These are phyloP conservation scores for Axilococcus clingmanii DNA, from an alignment of 139 green algal genomes.

Conservation along the genomic window DNA sequence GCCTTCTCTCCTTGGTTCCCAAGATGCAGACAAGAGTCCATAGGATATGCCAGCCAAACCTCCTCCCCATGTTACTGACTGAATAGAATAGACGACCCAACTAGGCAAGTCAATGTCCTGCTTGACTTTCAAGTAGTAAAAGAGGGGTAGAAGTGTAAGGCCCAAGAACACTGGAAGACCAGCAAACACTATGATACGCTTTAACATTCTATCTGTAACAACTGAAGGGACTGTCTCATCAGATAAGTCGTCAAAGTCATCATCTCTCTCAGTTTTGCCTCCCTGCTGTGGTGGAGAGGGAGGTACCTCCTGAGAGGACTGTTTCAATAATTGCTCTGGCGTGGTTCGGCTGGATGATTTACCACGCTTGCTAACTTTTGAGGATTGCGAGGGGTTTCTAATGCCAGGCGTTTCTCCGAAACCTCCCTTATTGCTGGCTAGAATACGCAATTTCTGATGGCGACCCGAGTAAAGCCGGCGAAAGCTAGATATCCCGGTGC, in stretches of 20 bases:
- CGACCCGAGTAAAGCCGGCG: no score
- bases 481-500: no score
- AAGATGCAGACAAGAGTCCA: conserved; percentile 55
- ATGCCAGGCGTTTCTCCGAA: no score
- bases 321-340: conserved; percentile 18
- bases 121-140: conserved; percentile 66
- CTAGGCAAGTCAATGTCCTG: conserved; percentile 49
- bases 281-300: background rate
- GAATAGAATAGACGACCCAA: conserved; percentile 49
- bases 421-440: no score
- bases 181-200: conserved; percentile 50
- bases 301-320: no score
- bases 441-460: no score
- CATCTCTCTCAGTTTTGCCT: background rate
- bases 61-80: conserved; percentile 55
- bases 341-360: conserved; percentile 20
- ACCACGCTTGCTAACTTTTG: conserved; percentile 33
- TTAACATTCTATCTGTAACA: conserved; percentile 56
- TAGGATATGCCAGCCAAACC: conserved; percentile 67
- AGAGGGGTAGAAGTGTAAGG: conserved; percentile 48
- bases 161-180: conserved; percentile 43
- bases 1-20: conserved; percentile 54
- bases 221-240: conserved; percentile 8
- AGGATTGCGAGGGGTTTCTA: no score
- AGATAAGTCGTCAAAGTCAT: background rate